These are phyloP conservation scores for Ploettnerulaceae sp. DNA, from an alignment of 2,329 filamentous ascomycete species.

Conservation along the genomic window DNA sequence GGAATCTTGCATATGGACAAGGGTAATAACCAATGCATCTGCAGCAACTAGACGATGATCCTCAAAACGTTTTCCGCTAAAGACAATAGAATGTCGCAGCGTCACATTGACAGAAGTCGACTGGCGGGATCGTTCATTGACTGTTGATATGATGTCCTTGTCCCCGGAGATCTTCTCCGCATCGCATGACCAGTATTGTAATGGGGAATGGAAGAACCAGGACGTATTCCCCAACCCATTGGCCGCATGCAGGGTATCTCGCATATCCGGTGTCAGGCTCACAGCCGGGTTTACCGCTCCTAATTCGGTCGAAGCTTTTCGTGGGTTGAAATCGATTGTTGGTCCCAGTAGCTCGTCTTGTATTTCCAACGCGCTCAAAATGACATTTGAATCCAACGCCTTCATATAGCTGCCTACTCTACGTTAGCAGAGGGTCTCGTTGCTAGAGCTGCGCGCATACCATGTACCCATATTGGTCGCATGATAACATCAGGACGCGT, in stretches of 20 bases:
- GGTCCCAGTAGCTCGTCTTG: slow-evolving; percentile 65
- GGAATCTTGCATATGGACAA: slow-evolving; percentile 64
- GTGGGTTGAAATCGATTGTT: slow-evolving; percentile 52
- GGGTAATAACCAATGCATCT: slow-evolving; percentile 72
- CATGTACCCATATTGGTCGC: slow-evolving; percentile 78
- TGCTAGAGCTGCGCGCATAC: slow-evolving; percentile 31
- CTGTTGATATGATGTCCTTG: slow-evolving; percentile 58
- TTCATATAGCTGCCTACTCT: slow-evolving; percentile 61
- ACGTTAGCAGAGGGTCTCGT: slow-evolving; percentile 11
- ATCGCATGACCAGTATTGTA: slow-evolving; percentile 77
- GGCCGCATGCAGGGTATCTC: slow-evolving; percentile 53
- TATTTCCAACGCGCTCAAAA: slow-evolving; percentile 62
- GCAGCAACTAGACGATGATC: slow-evolving; percentile 63
- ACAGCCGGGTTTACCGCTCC: slow-evolving; percentile 9
- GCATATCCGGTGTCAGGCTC: slow-evolving; percentile 35
- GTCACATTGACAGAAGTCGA: slow-evolving; percentile 68
- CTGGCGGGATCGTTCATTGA: slow-evolving; percentile 59
- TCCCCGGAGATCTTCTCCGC: slow-evolving; percentile 53
- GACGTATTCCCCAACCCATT: slow-evolving; percentile 57
- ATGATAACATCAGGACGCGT: slow-evolving; percentile 67
- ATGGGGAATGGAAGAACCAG: slow-evolving; percentile 78
- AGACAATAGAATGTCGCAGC: slow-evolving; percentile 71
- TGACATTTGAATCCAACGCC: slow-evolving; percentile 60
- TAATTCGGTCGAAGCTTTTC: slow-evolving; percentile 28
- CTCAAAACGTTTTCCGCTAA: slow-evolving; percentile 74